Evolutionary conservation across 2,329 filamentous ascomycete genomes (phyloP).

Genomic region (Diaporthe sp.): DNA sequence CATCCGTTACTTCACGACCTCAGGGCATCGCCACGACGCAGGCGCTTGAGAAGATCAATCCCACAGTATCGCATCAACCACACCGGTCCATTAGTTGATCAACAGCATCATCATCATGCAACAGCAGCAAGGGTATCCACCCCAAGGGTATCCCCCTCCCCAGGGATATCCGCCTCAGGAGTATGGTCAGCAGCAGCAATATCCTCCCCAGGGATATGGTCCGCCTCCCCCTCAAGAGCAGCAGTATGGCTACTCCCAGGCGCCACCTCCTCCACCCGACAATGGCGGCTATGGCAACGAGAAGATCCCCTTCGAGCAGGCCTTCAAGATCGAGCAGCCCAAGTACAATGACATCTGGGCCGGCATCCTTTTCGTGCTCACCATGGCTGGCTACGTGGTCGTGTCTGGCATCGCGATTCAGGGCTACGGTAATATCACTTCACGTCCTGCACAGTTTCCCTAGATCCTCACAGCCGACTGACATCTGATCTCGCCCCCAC

Average conservation of each 20-base stretch:
- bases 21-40: not conserved
- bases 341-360: conserved; percentile 95
- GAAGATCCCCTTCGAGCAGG: conserved; percentile 78
- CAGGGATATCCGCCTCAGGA: conserved; percentile 36
- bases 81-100: not conserved
- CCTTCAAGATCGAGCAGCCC: conserved; percentile 85
- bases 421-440: conserved; percentile 70
- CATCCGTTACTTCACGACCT: not conserved
- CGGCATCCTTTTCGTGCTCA: conserved; percentile 69
- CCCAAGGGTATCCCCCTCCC: conserved; percentile 15
- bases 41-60: not conserved
- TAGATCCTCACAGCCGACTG: conserved; percentile 8
- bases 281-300: conserved; percentile 47
- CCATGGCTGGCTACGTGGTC: conserved; percentile 74
- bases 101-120: conserved; percentile 22
- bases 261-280: conserved; percentile 38
- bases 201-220: conserved; percentile 31
- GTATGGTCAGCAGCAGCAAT: conserved; percentile 25
- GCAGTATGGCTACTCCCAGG: conserved; percentile 31
- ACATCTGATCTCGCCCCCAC: conserved; percentile 14
- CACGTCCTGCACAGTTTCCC: not conserved
- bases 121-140: conserved; percentile 29
- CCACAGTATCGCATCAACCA: not conserved
- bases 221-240: conserved; percentile 31
- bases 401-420: conserved; percentile 83